Conservation (phyloP, 1,284 basidiomycete species). For the Spongiforma sp. region DNA sequence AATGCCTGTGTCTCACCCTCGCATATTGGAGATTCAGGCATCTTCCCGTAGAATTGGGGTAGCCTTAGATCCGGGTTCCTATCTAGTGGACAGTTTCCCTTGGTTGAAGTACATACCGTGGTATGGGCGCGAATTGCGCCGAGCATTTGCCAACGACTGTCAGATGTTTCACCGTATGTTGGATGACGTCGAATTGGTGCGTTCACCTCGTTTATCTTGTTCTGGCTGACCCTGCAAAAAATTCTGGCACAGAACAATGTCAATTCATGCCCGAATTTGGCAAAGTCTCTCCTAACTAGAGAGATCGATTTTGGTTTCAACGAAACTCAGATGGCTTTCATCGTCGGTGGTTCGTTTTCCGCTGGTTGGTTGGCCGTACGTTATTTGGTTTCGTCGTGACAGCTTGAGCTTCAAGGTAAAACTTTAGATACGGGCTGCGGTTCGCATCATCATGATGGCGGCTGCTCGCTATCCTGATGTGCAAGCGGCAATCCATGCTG, state of each 20-base stretch:
- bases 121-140: background rate
- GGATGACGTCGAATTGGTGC: background rate
- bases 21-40: background rate
- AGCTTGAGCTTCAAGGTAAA: background rate
- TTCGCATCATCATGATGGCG: background rate
- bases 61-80: background rate
- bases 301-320: constrained; percentile 8
- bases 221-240: background rate
- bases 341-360: constrained; percentile 5
- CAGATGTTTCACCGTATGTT: background rate
- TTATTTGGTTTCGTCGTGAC: background rate
- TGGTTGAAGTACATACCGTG: background rate
- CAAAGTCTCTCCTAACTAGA: constrained; percentile 12
- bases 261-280: constrained; percentile 8
- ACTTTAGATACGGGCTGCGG: background rate
- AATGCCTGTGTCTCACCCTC: background rate
- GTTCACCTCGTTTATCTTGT: background rate
- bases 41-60: background rate
- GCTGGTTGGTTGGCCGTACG: constrained; percentile 8
- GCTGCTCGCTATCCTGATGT: constrained; percentile 10
- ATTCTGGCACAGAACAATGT: background rate
- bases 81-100: background rate
- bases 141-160: background rate
- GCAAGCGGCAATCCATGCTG: constrained; percentile 14
- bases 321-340: constrained; percentile 18